phyloP scores from a whole-genome alignment of 1,139 yeast genomes.

The Suhomyces coccinellae region DNA sequence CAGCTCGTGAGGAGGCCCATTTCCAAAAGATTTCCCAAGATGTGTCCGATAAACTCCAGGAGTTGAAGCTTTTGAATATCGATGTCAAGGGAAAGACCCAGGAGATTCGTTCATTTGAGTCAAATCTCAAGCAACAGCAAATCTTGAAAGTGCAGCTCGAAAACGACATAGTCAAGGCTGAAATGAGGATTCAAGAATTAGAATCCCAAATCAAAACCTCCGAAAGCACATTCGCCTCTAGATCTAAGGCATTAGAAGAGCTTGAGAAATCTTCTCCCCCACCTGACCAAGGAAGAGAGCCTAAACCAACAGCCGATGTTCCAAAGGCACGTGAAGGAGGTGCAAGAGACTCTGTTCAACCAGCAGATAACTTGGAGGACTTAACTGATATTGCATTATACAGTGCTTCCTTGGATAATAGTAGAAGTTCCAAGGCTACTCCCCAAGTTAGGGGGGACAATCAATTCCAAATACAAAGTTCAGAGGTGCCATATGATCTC shows the following conservation, averaged over 20 bases:
- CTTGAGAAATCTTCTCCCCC: background rate
- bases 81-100: conserved; percentile 24
- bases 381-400: conserved; percentile 47
- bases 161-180: conserved; percentile 21
- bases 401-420: conserved; percentile 37
- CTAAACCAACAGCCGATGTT: background rate
- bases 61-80: conserved; percentile 21
- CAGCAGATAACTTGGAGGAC: conserved; percentile 39
- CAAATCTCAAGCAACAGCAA: conserved; percentile 26
- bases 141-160: conserved; percentile 19
- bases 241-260: conserved; percentile 1
- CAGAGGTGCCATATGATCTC: background rate
- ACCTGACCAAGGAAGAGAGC: background rate
- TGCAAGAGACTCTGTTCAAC: conserved; percentile 8
- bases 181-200: conserved; percentile 18
- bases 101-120: conserved; percentile 23
- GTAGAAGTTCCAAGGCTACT: background rate
- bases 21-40: conserved; percentile 5
- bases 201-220: conserved; percentile 2
- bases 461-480: background rate
- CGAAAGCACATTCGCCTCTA: conserved; percentile 2
- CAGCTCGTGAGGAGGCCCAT: background rate
- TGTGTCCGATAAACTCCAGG: conserved; percentile 17
- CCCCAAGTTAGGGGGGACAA: background rate
- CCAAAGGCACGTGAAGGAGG: background rate